These are phyloP conservation scores for Pseudogymnoascus sp. DNA, from an alignment of 2,329 filamentous ascomycete species.

Conservation along the genomic window DNA sequence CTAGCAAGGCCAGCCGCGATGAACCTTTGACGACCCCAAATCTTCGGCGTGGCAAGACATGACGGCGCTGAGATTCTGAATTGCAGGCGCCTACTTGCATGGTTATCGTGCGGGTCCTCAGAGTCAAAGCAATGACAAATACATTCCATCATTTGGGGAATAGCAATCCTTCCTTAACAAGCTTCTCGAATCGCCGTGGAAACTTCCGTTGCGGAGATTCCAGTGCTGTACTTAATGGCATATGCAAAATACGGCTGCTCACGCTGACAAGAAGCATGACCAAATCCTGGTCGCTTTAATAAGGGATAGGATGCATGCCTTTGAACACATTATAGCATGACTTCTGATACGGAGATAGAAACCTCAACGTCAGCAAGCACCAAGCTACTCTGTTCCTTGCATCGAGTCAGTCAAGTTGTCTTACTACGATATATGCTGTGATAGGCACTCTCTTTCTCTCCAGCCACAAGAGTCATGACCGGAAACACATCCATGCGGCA, in stretches of 20 bases:
- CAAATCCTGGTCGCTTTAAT: not conserved
- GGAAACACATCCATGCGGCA: slow-evolving; percentile 30
- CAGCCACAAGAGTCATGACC: slow-evolving; percentile 26
- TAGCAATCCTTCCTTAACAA: slow-evolving; percentile 20
- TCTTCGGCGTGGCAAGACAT: not conserved
- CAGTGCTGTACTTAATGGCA: not conserved
- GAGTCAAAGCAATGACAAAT: slow-evolving; percentile 1
- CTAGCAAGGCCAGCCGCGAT: not conserved
- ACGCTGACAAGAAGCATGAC: not conserved
- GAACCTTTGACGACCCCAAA: not conserved
- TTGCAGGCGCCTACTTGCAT: not conserved
- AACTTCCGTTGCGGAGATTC: slow-evolving; percentile 12
- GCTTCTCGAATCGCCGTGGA: slow-evolving; percentile 36
- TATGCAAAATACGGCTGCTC: not conserved
- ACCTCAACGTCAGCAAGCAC: not conserved
- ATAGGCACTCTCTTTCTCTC: slow-evolving; percentile 40
- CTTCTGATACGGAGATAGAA: not conserved
- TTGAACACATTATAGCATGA: not conserved
- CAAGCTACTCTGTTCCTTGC: slow-evolving; percentile 27
- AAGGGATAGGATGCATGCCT: not conserved
- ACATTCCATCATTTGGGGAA: slow-evolving; percentile 24
- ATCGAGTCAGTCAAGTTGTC: slow-evolving; percentile 42
- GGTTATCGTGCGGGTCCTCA: not conserved
- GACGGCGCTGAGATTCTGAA: not conserved
- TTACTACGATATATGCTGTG: slow-evolving; percentile 29